A percentile compares a stretch with the other conserved stretches of the same genome.
Evolutionary conservation across 139 green algal species (phyloP).

Genomic region (Chara braunii): DNA sequence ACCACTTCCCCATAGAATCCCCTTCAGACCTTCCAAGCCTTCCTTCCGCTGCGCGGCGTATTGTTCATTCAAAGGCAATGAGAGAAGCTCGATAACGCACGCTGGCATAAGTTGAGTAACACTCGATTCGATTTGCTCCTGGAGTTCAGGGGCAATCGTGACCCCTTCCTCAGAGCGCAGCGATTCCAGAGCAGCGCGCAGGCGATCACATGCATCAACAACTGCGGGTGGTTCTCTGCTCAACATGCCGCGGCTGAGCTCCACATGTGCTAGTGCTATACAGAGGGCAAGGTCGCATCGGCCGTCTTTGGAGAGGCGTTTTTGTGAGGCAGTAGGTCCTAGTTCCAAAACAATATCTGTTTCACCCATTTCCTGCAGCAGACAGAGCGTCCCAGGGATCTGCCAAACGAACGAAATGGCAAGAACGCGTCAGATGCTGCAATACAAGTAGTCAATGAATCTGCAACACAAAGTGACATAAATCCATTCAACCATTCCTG

Average conservation of each 20-base stretch:
- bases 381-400: constrained; percentile 29
- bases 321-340: constrained; percentile 7
- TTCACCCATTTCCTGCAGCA: constrained; percentile 37
- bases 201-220: constrained; percentile 16
- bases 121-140: constrained; percentile 27
- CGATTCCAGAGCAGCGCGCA: constrained; percentile 18
- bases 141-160: constrained; percentile 21
- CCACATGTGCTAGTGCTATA: constrained; percentile 36
- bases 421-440: too few species aligned
- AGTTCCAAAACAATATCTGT: constrained; percentile 4
- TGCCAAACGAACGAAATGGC: too few species aligned
- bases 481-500: too few species aligned
- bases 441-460: too few species aligned
- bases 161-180: constrained; percentile 26
- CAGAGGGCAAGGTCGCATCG: constrained; percentile 32
- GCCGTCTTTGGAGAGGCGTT: neutral
- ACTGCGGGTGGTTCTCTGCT: constrained; percentile 15
- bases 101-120: constrained; percentile 18
- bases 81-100: constrained; percentile 38
- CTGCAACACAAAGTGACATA: too few species aligned
- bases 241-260: constrained; percentile 25
- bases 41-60: constrained; percentile 3
- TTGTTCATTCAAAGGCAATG: constrained; percentile 18
- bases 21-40: constrained; percentile 15
- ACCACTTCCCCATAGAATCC: constrained; percentile 2